Evolutionary conservation across 768 basidiomycete species (phyloP), one percentile per base, ranked within the genome.

Genomic region (Amanita fuliginea): DNA sequence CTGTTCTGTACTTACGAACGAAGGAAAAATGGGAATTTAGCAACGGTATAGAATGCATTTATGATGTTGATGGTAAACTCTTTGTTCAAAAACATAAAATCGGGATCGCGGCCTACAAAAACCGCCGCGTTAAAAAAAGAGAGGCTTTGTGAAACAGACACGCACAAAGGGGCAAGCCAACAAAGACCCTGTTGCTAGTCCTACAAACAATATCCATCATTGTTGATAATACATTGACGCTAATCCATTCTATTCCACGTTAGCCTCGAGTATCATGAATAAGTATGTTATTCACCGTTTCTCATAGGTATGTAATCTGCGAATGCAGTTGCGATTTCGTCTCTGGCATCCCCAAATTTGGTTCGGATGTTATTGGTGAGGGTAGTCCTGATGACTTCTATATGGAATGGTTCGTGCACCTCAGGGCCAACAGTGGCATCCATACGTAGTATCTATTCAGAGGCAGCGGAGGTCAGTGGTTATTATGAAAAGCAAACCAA

Each of bases 401-500:
- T 46, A 47, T 64, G 57, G 14, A 61, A 59, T 11, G 60, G 56
- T 41, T 60, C 51, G 28, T 51, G 54, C 3, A 61, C 54, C 36
- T 61, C 56, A 0, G 50, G 44, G 13, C 66, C 67, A 13, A 72
- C 48, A 0, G 68, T 71, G 32, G 66, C 64, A 18, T 69, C 59
- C n/a, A 61, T 49, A 53, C 69, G 66, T 22, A 68, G 45, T n/a
- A 55, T 48, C 63, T 67, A 46, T 6, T 35, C n/a, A 28, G 42
- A 42, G 6, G 42, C 9, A 24, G 16, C 18, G 19, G 37, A 24
- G 39, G 22, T 22, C 22, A 28, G 26, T 22, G 32, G 14, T 16
- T 30, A 11, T 45, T 2, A 36, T 28, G 37, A 10, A 34, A 18
- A 21, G 21, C 7, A 2, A 41, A 30, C 26, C 57, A 18, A 22